Base-by-base conservation (phyloP, 73 alveolate species). In the Symbiodinium pilosum region DNA sequence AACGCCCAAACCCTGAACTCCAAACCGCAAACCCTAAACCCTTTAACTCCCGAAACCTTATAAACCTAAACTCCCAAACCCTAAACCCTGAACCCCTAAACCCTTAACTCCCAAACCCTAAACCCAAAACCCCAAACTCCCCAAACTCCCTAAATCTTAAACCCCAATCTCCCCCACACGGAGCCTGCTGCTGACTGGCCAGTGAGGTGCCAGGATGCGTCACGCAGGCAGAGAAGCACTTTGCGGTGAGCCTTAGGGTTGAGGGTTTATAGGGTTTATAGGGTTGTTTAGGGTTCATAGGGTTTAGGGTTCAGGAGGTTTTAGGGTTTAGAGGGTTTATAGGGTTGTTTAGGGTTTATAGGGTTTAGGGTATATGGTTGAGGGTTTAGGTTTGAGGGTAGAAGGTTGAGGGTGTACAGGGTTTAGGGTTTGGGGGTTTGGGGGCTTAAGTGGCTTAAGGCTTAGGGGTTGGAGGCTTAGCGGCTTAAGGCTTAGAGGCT, bases 101-200 rank as follows among this genome's bases (percentile, higher is more conserved):
- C 14, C 59, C 59, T 14, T 9, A 47, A 47, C 21, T 14, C 59
- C 14, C 14, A 47, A 47, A 32, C 34, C 4, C 54, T 30, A 51
- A 73, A 36, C 94, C 85, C 56, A 56, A 40, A 52, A 87, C 43
- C 94, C 85, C 64, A 52, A 85, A n/a, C n/a, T n/a, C n/a, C n/a
- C n/a, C n/a, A n/a, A n/a, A n/a, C n/a, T n/a, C 43, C 85, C 94
- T 38, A 83, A 87, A 40, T 85, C 85, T 85, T 83, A 87, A 26
- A 87, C 43, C 68, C 94, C 39, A 26, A 59, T 54, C 95, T 39
- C 24, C 86, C 43, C 2, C 59, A 4, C 0, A 42, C 88, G 26
- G 56, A 64, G 94, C 96, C 96, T 91, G 96, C 64, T 91, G 96
- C 54, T 68, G 87, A 16, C 88, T 68, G 42, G 88, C 96, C 75